Conservation (phyloP, 2,329 filamentous ascomycete genomes). For the Aspergillus uvarum region DNA sequence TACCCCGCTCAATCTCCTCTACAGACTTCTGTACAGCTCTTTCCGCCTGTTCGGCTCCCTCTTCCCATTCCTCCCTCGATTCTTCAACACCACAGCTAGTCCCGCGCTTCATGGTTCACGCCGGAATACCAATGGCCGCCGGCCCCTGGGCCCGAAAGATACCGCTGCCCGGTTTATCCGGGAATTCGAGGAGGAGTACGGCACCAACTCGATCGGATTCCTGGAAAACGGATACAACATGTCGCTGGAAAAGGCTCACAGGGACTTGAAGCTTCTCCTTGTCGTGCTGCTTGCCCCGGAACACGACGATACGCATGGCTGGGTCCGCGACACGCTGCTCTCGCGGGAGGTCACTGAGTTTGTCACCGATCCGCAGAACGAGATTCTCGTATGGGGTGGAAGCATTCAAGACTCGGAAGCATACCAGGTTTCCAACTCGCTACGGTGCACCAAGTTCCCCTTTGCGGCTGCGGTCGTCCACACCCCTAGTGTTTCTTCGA, state of each 20-base stretch:
- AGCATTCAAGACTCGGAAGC: slow-evolving; percentile 91
- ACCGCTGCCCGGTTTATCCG: slow-evolving; percentile 84
- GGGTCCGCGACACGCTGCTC: slow-evolving; percentile 79
- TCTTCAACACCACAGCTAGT: slow-evolving; percentile 48
- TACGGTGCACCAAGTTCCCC: slow-evolving; percentile 89
- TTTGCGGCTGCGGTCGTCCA: slow-evolving; percentile 85
- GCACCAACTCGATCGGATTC: slow-evolving; percentile 65
- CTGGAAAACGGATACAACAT: slow-evolving; percentile 88
- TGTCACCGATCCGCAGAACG: slow-evolving; percentile 71
- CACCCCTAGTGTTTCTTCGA: slow-evolving; percentile 78
- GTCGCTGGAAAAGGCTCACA: slow-evolving; percentile 85
- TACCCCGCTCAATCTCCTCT: slow-evolving; percentile 76
- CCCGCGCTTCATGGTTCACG: slow-evolving; percentile 47
- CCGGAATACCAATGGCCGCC: slow-evolving; percentile 66
- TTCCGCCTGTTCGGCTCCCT: slow-evolving; percentile 75
- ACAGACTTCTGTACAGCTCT: slow-evolving; percentile 64
- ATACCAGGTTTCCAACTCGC: slow-evolving; percentile 84
- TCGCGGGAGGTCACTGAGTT: slow-evolving; percentile 71
- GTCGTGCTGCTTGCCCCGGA: slow-evolving; percentile 86
- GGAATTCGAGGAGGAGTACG: slow-evolving; percentile 94
- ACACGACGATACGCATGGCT: slow-evolving; percentile 85
- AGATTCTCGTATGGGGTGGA: slow-evolving; percentile 87
- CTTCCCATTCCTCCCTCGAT: slow-evolving; percentile 74
- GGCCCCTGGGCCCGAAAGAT: slow-evolving; percentile 79
- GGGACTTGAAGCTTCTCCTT: slow-evolving; percentile 86